phyloP scores from a whole-genome alignment of 208 protist species.

The Crithidia brevicula region DNA sequence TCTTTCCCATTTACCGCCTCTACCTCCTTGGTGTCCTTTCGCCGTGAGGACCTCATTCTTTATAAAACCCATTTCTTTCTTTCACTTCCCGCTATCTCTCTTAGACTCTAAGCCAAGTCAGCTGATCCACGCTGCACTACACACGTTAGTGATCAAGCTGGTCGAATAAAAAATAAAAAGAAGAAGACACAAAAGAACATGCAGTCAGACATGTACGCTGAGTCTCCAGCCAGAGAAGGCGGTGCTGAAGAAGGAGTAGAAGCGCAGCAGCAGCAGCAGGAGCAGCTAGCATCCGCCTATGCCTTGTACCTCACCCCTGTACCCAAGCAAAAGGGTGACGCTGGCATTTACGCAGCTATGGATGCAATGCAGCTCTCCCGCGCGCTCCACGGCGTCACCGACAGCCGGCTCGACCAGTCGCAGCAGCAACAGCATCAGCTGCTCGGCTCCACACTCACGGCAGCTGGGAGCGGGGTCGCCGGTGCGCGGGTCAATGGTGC shows the following conservation, averaged over 20 bases:
- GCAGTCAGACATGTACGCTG: too few relatives aligned
- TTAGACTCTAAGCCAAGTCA: too few relatives aligned
- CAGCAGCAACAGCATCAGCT: conserved; percentile 23
- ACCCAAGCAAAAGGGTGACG: conserved; percentile 74
- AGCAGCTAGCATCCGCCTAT: background rate
- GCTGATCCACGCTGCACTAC: too few relatives aligned
- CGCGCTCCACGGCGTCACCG: conserved; percentile 63
- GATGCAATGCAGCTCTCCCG: conserved; percentile 64
- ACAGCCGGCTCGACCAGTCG: conserved; percentile 42
- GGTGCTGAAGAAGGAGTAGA: background rate
- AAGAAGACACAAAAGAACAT: too few relatives aligned
- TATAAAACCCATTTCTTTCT: too few relatives aligned
- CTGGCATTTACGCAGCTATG: conserved; percentile 78
- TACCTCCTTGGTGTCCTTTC: too few relatives aligned
- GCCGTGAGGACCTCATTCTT: too few relatives aligned
- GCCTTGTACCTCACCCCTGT: conserved; percentile 33
- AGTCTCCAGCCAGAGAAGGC: too few relatives aligned
- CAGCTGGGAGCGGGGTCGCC: background rate
- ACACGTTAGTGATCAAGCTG: too few relatives aligned
- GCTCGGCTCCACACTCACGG: background rate
- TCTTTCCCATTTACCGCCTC: too few relatives aligned
- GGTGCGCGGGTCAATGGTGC: conserved; percentile 2
- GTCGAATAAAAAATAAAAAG: too few relatives aligned
- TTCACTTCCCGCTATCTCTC: too few relatives aligned
- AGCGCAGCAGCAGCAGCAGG: conserved; percentile 1